Evolutionary conservation across 129 eudicot genomes (phyloP).

Genomic region (Mikania micrantha): DNA sequence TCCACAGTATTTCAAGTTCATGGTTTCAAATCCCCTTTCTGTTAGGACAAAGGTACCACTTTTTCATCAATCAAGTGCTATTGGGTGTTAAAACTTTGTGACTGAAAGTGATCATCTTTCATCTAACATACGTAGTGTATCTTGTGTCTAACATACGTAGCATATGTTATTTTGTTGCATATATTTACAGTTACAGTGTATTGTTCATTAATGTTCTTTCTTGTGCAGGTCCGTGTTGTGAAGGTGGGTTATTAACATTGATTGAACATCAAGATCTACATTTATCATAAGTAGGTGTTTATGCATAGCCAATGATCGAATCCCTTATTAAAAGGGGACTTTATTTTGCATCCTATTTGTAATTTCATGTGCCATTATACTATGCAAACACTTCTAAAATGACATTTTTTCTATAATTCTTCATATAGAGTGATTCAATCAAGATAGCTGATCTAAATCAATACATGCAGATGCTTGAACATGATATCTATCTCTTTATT

Average conservation of each 20-base stretch:
- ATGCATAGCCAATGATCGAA: background rate
- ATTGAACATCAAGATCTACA: conserved; percentile 20
- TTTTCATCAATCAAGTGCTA: background rate
- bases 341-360: background rate
- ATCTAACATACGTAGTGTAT: too few species aligned
- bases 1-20: conserved; percentile 93
- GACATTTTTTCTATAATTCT: background rate
- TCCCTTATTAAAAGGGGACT: background rate
- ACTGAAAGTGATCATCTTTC: background rate
- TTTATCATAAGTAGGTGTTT: background rate
- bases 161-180: background rate
- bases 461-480: background rate
- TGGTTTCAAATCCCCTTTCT: conserved; percentile 94
- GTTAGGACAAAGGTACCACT: conserved; percentile 82
- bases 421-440: background rate
- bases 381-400: background rate
- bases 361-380: background rate
- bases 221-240: conserved; percentile 87
- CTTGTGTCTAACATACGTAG: too few species aligned
- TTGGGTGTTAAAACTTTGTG: background rate
- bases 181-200: background rate
- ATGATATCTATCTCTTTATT: background rate
- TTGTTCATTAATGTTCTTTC: conserved; percentile 2
- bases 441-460: background rate
- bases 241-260: conserved; percentile 57